These are phyloP conservation scores for Solanum piurae DNA, from an alignment of 257 asterid genomes.

Conservation along the genomic window DNA sequence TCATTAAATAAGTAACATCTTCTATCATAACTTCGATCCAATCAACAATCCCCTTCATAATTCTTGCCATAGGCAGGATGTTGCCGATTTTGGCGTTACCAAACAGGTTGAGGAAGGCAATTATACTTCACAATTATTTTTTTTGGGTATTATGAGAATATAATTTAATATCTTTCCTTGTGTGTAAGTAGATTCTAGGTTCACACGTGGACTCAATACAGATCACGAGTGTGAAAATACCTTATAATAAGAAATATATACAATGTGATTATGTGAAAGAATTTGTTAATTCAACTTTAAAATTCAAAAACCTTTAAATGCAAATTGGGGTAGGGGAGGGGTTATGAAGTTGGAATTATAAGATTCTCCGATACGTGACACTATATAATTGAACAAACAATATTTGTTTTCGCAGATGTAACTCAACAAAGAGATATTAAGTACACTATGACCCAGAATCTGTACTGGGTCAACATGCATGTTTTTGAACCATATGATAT, in stretches of 20 bases:
- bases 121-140: neutral
- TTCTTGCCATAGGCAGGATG: too few relatives aligned
- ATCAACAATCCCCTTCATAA: neutral
- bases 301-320: neutral
- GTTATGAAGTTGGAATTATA: too few relatives aligned
- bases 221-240: neutral
- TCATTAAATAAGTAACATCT: neutral
- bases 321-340: too few relatives aligned
- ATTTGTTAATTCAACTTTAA: neutral
- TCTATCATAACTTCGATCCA: too few relatives aligned
- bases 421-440: neutral
- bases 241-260: neutral
- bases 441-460: neutral
- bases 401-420: neutral
- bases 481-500: neutral
- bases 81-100: neutral
- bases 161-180: too few relatives aligned
- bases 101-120: neutral
- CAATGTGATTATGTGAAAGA: neutral
- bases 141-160: neutral
- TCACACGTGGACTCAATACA: neutral
- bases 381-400: neutral
- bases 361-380: too few relatives aligned
- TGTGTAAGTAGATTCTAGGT: neutral
- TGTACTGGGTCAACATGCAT: neutral